A percentile compares a stretch with the other conserved stretches of the same genome.
Evolutionary conservation across 345 rosid species (phyloP).

Genomic region (Pugionium cornutum): DNA sequence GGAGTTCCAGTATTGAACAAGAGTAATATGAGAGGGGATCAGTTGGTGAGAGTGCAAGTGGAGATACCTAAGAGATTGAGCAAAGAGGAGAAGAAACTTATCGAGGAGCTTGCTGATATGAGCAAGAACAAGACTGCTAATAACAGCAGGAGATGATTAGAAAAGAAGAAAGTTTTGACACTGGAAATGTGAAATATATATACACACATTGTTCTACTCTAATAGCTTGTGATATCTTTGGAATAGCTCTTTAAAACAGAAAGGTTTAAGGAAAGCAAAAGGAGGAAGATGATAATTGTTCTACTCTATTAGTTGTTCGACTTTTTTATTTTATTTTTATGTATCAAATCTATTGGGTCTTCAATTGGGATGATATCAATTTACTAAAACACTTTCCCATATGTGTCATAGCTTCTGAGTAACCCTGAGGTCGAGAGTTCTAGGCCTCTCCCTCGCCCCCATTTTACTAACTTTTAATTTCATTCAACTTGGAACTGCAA

Average conservation of each 20-base stretch:
- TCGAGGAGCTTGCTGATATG: constrained; percentile 86
- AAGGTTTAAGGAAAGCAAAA: constrained; percentile 3
- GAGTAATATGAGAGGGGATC: constrained; percentile 89
- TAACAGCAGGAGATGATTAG: constrained; percentile 51
- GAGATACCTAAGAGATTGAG: constrained; percentile 95
- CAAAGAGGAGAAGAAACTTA: constrained; percentile 80
- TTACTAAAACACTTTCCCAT: no score
- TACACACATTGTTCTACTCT: constrained; percentile 14
- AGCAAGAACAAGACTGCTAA: constrained; percentile 81
- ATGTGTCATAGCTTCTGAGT: no score
- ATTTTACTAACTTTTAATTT: no score
- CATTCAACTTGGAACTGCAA: no score
- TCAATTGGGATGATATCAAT: not conserved
- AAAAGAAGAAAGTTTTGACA: constrained; percentile 32
- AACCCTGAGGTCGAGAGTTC: no score
- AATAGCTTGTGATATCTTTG: constrained; percentile 8
- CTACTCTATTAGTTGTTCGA: no score
- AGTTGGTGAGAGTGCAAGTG: constrained; percentile 93
- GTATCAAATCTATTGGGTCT: no score
- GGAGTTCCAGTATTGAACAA: constrained; percentile 91
- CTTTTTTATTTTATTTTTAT: no score
- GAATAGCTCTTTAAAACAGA: constrained; percentile 12
- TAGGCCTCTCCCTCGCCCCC: no score
- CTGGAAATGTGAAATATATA: constrained; percentile 23
- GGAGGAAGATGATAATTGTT: no score